phyloP scores from a whole-genome alignment of 257 asterid species.

The Solanum sitiens region DNA sequence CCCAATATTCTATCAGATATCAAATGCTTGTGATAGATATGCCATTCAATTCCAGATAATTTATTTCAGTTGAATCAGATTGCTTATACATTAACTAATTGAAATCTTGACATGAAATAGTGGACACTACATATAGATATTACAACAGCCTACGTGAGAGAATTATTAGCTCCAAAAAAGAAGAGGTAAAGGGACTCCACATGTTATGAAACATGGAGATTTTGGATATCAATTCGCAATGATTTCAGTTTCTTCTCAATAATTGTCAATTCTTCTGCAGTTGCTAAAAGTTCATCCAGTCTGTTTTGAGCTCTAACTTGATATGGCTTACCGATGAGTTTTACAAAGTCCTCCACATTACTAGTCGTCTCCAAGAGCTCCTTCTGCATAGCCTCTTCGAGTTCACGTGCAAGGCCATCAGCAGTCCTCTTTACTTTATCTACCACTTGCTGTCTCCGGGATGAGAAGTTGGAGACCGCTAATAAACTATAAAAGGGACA shows the following conservation, averaged over 20 bases:
- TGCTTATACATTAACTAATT: not conserved
- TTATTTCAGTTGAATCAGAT: not conserved
- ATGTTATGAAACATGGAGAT: slow-evolving; percentile 39
- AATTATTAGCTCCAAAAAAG: not conserved
- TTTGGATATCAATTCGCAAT: slow-evolving; percentile 64
- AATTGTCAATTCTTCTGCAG: slow-evolving; percentile 43
- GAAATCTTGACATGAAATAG: not conserved
- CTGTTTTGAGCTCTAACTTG: slow-evolving; percentile 46
- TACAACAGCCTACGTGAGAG: not conserved
- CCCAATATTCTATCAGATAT: not conserved
- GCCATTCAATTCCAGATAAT: not conserved
- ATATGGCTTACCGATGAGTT: slow-evolving; percentile 50
- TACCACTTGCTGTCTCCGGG: slow-evolving; percentile 48
- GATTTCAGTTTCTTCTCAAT: slow-evolving; percentile 38
- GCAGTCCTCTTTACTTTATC: slow-evolving; percentile 70
- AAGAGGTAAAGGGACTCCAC: not conserved
- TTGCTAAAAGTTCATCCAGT: slow-evolving; percentile 36
- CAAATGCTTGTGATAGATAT: not conserved
- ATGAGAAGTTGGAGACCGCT: slow-evolving; percentile 77
- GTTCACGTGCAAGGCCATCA: slow-evolving; percentile 71
- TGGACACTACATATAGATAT: not conserved
- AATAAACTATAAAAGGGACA: slow-evolving; percentile 36
- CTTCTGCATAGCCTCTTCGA: slow-evolving; percentile 78
- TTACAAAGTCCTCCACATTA: slow-evolving; percentile 39
- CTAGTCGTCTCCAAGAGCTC: slow-evolving; percentile 52